Evolutionary conservation across 371 early-diverging fungal genomes (phyloP).

Genomic region (Mortierella sp.): DNA sequence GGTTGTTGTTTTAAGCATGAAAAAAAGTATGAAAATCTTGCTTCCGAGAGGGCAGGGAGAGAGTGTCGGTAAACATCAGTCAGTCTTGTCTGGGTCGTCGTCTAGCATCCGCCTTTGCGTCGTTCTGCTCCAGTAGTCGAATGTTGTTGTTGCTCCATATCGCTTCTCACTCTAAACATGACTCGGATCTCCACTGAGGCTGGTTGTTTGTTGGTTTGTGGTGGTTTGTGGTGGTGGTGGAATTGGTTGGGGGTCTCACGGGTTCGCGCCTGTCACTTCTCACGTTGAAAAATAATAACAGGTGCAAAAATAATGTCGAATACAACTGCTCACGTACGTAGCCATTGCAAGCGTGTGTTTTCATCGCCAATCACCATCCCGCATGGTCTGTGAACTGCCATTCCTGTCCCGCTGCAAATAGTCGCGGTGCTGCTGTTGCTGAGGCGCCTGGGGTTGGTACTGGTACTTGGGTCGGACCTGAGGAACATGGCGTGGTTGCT

Average conservation of each 20-base stretch:
- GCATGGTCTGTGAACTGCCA: constrained; percentile 5
- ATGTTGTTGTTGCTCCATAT: constrained; percentile 7
- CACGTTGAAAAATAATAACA: constrained; percentile 1
- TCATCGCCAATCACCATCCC: constrained; percentile 41
- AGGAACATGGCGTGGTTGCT: constrained; percentile 17
- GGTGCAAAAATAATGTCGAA: neutral
- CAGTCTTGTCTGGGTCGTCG: neutral
- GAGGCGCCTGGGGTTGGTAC: constrained; percentile 25
- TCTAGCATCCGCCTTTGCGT: too few species aligned
- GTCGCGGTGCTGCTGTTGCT: constrained; percentile 22
- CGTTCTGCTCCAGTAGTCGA: too few species aligned
- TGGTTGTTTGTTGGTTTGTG: constrained; percentile 9
- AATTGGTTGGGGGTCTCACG: constrained; percentile 5
- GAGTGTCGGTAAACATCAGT: neutral
- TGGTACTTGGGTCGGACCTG: constrained; percentile 30
- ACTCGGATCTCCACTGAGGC: constrained; percentile 5
- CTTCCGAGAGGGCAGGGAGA: neutral
- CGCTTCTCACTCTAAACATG: neutral
- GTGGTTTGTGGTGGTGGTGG: constrained; percentile 1
- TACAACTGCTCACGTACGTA: neutral
- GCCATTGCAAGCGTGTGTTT: neutral
- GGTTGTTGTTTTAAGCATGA: neutral
- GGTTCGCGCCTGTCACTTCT: neutral
- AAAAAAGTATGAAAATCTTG: constrained; percentile 4
- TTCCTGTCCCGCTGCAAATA: constrained; percentile 15